A percentile compares a stretch with the other conserved stretches of the same genome.
These are phyloP conservation scores for Taphrina deformans DNA, from an alignment of 1,139 yeast genomes.

Conservation along the genomic window DNA sequence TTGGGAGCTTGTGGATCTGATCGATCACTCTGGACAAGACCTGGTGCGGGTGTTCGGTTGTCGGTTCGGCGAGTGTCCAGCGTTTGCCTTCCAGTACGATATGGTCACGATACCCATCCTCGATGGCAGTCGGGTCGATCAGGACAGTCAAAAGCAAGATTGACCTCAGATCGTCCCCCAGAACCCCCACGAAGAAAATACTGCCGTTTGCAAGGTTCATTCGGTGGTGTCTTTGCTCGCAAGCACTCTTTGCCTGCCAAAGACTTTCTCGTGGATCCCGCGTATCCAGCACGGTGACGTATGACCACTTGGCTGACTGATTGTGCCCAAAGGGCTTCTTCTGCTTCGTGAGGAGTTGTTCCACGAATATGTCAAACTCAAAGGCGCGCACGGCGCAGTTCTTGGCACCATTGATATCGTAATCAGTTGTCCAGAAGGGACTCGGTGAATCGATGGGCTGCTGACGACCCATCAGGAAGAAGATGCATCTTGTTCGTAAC, in stretches of 20 bases:
- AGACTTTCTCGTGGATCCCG: background rate
- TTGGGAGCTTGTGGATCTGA: background rate
- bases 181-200: background rate
- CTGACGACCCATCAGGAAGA: background rate
- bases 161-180: slow-evolving; percentile 7
- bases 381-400: background rate
- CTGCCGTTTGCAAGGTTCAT: background rate
- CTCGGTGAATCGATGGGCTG: background rate
- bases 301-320: background rate
- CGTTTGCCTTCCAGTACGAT: slow-evolving; percentile 5
- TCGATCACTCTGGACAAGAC: background rate
- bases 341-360: background rate
- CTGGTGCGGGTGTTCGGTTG: background rate
- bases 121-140: background rate
- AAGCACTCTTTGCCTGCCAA: background rate
- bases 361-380: slow-evolving; percentile 8
- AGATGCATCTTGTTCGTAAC: slow-evolving; percentile 6
- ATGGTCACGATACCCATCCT: background rate
- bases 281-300: background rate
- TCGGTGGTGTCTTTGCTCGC: background rate
- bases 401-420: background rate
- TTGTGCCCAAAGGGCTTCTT: background rate
- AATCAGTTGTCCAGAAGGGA: background rate
- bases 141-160: background rate
- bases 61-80: background rate